Evolutionary conservation across 1,284 basidiomycete species (phyloP), one percentile per base, ranked within the genome.

Genomic region (Apiotrichum akiyoshidainum): DNA sequence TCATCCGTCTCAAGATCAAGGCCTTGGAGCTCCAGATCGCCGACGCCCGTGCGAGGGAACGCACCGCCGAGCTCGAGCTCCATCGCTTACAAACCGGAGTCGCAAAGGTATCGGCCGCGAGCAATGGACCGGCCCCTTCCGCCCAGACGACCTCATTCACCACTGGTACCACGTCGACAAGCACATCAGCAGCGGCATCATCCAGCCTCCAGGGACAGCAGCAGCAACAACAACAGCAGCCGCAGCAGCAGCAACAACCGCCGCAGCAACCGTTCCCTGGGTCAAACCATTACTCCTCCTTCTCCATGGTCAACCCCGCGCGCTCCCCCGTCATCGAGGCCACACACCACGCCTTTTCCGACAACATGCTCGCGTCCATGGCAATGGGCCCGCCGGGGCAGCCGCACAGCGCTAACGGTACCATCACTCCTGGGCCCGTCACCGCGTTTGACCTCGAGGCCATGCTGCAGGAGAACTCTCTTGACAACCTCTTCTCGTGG

Each of bases 11-110:
- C 44, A 71, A 74, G 55, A 72, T 69, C 12, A 63, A 61, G 44
- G 55, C 65, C n/a, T 57, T 78, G 26, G 75, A 78, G 63, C 61
- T 75, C 21, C 71, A 76, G 61, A 78, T 78, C 26, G 75, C 73
- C 11, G 67, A 75, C 52, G 73, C 75, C 26, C 66, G 68, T 46
- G 58, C 67, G 41, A 71, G 68, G 45, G 75, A 75, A 57, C 66
- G 64, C 39, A 71, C 75, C 48, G 75, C 75, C 2, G 74, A 76
- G 52, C 49, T 73, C 50, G 74, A 75, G 45, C 61, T 78, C 22
- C 48, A 60, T 35, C 66, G 65, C n/a, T 58, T 74, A 34, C 71
- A 63, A 41, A 49, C 58, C 55, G 58, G 56, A 2, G 41, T 48
- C 10, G 21, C 19, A 22, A 19, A 42, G 26, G 39, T 52, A 4